Evolutionary conservation across 1,284 basidiomycete genomes (phyloP).

Genomic region (Bondarzewia mesenterica): DNA sequence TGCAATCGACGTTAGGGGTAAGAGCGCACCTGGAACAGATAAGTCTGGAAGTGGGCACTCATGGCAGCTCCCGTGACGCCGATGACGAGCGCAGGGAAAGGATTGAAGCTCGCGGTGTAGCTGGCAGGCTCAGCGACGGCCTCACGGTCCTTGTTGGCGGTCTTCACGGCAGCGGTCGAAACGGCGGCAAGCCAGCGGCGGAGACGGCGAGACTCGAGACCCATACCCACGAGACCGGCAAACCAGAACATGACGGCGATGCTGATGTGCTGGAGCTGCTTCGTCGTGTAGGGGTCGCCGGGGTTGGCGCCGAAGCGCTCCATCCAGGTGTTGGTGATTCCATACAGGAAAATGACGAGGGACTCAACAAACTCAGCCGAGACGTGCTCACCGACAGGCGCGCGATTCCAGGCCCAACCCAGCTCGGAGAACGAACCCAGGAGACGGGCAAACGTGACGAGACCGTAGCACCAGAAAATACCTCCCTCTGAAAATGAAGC

Average conservation of each 20-base stretch:
- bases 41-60: slow-evolving; percentile 91
- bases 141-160: slow-evolving; percentile 28
- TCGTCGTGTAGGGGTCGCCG: slow-evolving; percentile 85
- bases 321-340: slow-evolving; percentile 94
- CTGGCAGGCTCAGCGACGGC: slow-evolving; percentile 56
- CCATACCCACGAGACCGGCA: slow-evolving; percentile 85
- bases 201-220: slow-evolving; percentile 74
- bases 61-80: slow-evolving; percentile 92
- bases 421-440: slow-evolving; percentile 82
- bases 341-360: slow-evolving; percentile 83
- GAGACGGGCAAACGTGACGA: slow-evolving; percentile 86
- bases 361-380: slow-evolving; percentile 89
- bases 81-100: slow-evolving; percentile 90
- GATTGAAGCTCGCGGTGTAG: slow-evolving; percentile 83
- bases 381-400: slow-evolving; percentile 40
- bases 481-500: slow-evolving; percentile 56
- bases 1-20: slow-evolving; percentile 4
- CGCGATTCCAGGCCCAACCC: slow-evolving; percentile 94
- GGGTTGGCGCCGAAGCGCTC: slow-evolving; percentile 81
- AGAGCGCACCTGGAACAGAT: slow-evolving; percentile 65
- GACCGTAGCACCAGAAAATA: slow-evolving; percentile 89
- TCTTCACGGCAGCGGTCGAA: slow-evolving; percentile 36
- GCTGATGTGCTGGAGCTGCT: slow-evolving; percentile 91
- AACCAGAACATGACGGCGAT: slow-evolving; percentile 99
- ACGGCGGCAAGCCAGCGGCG: slow-evolving; percentile 63